These are phyloP conservation scores for Lachancea sp. DNA, from an alignment of 805 yeast genomes.

Conservation along the genomic window DNA sequence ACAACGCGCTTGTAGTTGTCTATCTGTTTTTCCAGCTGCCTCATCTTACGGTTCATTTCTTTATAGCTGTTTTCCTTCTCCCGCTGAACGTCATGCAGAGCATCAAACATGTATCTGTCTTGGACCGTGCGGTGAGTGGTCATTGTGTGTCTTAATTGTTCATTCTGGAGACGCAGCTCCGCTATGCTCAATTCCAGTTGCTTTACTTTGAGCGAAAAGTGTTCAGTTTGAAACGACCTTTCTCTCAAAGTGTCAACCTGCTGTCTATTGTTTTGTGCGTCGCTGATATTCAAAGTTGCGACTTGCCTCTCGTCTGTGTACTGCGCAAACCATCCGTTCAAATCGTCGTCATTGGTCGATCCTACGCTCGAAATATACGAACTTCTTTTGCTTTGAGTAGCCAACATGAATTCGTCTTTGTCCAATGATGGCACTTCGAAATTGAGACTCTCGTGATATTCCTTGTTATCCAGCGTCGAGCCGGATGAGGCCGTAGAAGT, in stretches of 20 bases:
- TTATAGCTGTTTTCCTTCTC: constrained; percentile 9
- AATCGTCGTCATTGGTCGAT: constrained; percentile 7
- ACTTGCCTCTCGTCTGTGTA: constrained; percentile 5
- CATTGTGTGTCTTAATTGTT: constrained; percentile 27
- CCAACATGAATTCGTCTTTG: constrained; percentile 19
- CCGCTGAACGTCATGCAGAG: constrained; percentile 14
- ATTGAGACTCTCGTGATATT: constrained; percentile 15
- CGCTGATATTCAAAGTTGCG: neutral
- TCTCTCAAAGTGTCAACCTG: constrained; percentile 3
- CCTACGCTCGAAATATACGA: constrained; percentile 26
- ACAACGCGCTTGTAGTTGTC: constrained; percentile 24
- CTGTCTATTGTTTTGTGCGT: neutral
- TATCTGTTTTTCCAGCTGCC: constrained; percentile 27
- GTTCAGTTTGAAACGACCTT: constrained; percentile 7
- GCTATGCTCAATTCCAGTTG: constrained; percentile 30
- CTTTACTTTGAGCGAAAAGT: constrained; percentile 27
- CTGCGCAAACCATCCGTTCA: constrained; percentile 8
- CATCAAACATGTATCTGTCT: constrained; percentile 21
- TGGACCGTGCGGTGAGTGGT: constrained; percentile 23
- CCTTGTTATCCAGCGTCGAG: constrained; percentile 6
- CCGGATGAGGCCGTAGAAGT: constrained; percentile 9
- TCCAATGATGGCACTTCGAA: constrained; percentile 18
- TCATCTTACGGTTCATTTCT: constrained; percentile 24
- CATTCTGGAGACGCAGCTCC: constrained; percentile 31
- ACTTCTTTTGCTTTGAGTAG: constrained; percentile 21